A percentile compares a stretch with the other conserved stretches of the same genome.
phyloP scores from a whole-genome alignment of 768 basidiomycete genomes.

The Cyclocybe aegerita region DNA sequence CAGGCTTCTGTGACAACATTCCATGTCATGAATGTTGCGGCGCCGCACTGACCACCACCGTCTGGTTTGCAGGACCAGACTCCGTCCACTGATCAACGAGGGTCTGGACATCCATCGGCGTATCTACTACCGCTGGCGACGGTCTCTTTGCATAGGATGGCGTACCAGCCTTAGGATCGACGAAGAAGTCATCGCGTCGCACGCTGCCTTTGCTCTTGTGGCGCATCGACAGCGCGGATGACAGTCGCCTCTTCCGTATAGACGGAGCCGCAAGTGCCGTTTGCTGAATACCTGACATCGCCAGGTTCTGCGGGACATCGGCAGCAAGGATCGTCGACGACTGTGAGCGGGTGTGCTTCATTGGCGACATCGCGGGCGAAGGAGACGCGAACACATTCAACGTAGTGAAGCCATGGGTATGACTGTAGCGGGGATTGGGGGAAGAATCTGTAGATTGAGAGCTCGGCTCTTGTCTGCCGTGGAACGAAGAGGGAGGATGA shows the following conservation, averaged over 20 bases:
- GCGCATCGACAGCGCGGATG: conserved; percentile 1
- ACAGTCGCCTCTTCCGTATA: conserved; percentile 5
- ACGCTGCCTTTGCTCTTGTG: conserved; percentile 12
- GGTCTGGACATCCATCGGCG: conserved; percentile 42
- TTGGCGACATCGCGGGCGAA: not conserved
- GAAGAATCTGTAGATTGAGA: no score
- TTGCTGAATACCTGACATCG: conserved; percentile 34
- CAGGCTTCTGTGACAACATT: no score
- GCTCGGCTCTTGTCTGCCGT: no score
- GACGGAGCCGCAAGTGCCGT: conserved; percentile 44
- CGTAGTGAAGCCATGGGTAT: no score
- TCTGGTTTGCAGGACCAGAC: conserved; percentile 61
- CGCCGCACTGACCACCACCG: conserved; percentile 36
- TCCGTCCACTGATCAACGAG: conserved; percentile 59
- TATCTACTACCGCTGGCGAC: conserved; percentile 18
- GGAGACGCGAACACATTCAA: not conserved
- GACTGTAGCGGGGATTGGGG: no score
- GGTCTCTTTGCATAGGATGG: conserved; percentile 23
- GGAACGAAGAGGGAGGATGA: not conserved
- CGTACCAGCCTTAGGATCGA: no score
- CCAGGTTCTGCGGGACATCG: conserved; percentile 16
- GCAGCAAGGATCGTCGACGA: conserved; percentile 6
- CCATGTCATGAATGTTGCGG: not conserved
- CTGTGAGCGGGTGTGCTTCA: conserved; percentile 2
- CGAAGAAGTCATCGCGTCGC: conserved; percentile 3